Evolutionary conservation across 768 basidiomycete species (phyloP), one percentile per base, ranked within the genome.

Genomic region (Gymnopilus dilepis): DNA sequence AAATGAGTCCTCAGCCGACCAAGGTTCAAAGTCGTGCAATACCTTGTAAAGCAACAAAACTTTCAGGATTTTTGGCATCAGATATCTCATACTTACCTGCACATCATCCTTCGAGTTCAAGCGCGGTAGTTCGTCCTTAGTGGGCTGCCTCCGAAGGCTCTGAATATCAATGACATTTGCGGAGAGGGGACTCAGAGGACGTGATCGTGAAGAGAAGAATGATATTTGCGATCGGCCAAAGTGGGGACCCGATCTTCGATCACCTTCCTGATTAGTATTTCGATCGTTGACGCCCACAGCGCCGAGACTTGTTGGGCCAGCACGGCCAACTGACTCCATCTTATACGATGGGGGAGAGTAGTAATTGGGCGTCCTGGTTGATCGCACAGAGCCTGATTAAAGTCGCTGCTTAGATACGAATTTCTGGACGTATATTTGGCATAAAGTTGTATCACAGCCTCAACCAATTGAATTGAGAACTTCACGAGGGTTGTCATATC

Each of bases 21-120:
- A 65, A 33, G 38, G 45, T 41, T 57, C 56, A 30, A 57, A 60
- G 24, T 59, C 59, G 11, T 58, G 48, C 17, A 54, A 43, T 13
- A 56, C 42, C 37, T n/a, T n/a, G n/a, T n/a, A n/a, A n/a, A n/a
- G n/a, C n/a, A n/a, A n/a, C n/a, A n/a, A n/a, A n/a, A n/a, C n/a
- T n/a, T n/a, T n/a, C n/a, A n/a, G n/a, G n/a, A n/a, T n/a, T n/a
- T n/a, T n/a, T n/a, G n/a, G n/a, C n/a, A n/a, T n/a, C n/a, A n/a
- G n/a, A n/a, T n/a, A n/a, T n/a, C n/a, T n/a, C n/a, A n/a, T n/a
- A 26, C 22, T 26, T 47, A 47, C 45, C 24, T 47, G 22, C 12
- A 13, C 17, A 13, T 28, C 26, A 28, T 47, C 45, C 28, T 24
- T 28, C 24, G 28, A 26, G 22, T 24, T 28, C 24, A 24, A 26